Evolutionary conservation across 2,329 filamentous ascomycete genomes (phyloP).

Genomic region (Sporothrix sp.): DNA sequence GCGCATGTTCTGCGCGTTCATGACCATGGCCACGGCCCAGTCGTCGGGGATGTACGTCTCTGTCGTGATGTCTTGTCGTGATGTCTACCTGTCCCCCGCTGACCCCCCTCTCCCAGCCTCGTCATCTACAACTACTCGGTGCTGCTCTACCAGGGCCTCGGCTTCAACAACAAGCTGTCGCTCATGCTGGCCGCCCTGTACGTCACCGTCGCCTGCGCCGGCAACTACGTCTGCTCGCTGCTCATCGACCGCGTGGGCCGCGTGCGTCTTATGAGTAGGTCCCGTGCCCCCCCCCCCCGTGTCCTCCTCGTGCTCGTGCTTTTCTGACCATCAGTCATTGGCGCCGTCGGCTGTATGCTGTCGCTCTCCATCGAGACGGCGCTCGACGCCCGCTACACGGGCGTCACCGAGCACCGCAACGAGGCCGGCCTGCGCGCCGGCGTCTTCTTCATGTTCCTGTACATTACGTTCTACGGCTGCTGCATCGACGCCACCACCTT

Average conservation of each 20-base stretch:
- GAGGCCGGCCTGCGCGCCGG: conserved; percentile 2
- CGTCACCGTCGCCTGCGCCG: conserved; percentile 1
- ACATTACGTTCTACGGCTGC: conserved; percentile 9
- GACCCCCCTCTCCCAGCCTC: no score
- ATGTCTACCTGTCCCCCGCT: no score
- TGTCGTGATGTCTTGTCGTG: no score
- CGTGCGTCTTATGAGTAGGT: neutral
- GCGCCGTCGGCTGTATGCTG: neutral
- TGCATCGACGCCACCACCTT: conserved; percentile 7
- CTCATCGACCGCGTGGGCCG: conserved; percentile 3
- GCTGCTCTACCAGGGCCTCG: neutral
- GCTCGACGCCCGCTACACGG: neutral
- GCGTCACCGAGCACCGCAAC: neutral
- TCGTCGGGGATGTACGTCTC: neutral
- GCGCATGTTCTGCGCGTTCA: conserved; percentile 4
- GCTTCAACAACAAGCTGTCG: conserved; percentile 1
- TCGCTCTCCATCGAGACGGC: neutral
- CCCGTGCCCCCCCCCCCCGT: no score
- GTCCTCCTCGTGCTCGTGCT: neutral
- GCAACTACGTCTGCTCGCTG: conserved; percentile 3
- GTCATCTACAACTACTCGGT: conserved; percentile 11
- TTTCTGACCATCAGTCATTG: neutral
- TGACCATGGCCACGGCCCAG: conserved; percentile 2
- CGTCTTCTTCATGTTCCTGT: conserved; percentile 8
- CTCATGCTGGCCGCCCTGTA: conserved; percentile 5